phyloP scores from a whole-genome alignment of 192 early-diverging fungal genomes.

The Diversispora eburnea region DNA sequence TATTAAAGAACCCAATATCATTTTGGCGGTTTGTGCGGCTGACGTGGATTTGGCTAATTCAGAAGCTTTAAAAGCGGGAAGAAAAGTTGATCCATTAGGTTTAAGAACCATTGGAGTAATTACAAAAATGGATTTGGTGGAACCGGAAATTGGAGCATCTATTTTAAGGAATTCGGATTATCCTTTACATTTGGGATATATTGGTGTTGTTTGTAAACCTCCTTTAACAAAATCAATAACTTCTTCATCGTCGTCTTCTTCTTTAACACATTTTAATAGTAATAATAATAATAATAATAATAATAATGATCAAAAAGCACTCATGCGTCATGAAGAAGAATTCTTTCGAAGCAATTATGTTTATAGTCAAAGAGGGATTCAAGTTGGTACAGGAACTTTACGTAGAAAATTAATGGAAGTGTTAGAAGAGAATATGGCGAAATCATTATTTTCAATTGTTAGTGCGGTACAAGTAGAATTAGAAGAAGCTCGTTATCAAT shows the following conservation, averaged over 20 bases:
- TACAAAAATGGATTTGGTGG: constrained; percentile 86
- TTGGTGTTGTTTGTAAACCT: constrained; percentile 91
- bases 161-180: constrained; percentile 91
- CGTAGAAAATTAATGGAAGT: constrained; percentile 86
- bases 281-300: constrained; percentile 41
- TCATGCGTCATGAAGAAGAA: constrained; percentile 53
- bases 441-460: constrained; percentile 75
- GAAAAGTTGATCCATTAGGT: constrained; percentile 75
- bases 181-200: constrained; percentile 90
- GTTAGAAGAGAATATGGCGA: constrained; percentile 89
- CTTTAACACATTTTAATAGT: background rate
- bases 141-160: constrained; percentile 69
- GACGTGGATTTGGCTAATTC: constrained; percentile 88
- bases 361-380: constrained; percentile 61
- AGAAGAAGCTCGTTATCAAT: constrained; percentile 94
- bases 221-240: constrained; percentile 19
- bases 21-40: constrained; percentile 79
- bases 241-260: too few relatives aligned
- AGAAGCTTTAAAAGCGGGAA: constrained; percentile 72
- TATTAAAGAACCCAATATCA: constrained; percentile 76
- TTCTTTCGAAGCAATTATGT: constrained; percentile 53
- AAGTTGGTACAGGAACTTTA: constrained; percentile 83
- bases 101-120: constrained; percentile 79
- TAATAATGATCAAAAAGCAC: constrained; percentile 36
- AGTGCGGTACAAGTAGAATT: constrained; percentile 92